Evolutionary conservation across 2,329 filamentous ascomycete genomes (phyloP), one percentile per base, ranked within the genome.

Genomic region (Aspergillus sergii): DNA sequence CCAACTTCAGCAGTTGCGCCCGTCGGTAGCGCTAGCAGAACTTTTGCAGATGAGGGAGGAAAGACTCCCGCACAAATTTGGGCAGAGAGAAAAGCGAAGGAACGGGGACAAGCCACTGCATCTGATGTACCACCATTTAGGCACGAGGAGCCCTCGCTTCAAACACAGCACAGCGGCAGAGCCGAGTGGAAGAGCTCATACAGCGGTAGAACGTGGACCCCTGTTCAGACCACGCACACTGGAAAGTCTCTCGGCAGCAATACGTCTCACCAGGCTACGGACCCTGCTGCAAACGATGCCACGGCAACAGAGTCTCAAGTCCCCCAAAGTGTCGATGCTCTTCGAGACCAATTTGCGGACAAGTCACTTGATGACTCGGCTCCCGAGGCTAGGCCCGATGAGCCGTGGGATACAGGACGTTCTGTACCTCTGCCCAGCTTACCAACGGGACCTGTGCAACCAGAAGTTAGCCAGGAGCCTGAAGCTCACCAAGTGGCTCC

Each of bases 1-100:
- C 78, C 87, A n/a, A 77, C 84, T 10, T 82, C 88, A 32, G 76
- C 87, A 28, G 80, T 88, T 23, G 82, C 86, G 3, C 72, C 69
- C 7, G 85, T 97, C 30, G 93, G 93, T 30, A 85, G 88, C 68
- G 93, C 94, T 43, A 96, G 93, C 80, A 89, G 93, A 73, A 97
- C 93, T 0, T 99, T 98, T 82, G 95, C 95, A 19, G 94, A 97
- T 69, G 84, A 96, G 77, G 94, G 91, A 66, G 95, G 95, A 66
- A 99, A 98, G 83, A 98, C 95, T 6, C 95, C 95, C 8, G 94
- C 95, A 34, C 95, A 99, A 78, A 81, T 97, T 41, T 99, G 95
- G 95, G 94, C 94, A 0, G 95, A 99, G 83, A 96, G 94, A 83
- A 98, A 98, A 83, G 94, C 92, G 43, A 89, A 89, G 64, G 89